Evolutionary conservation across 768 basidiomycete genomes (phyloP).

Genomic region (Lactifluus piperatus): DNA sequence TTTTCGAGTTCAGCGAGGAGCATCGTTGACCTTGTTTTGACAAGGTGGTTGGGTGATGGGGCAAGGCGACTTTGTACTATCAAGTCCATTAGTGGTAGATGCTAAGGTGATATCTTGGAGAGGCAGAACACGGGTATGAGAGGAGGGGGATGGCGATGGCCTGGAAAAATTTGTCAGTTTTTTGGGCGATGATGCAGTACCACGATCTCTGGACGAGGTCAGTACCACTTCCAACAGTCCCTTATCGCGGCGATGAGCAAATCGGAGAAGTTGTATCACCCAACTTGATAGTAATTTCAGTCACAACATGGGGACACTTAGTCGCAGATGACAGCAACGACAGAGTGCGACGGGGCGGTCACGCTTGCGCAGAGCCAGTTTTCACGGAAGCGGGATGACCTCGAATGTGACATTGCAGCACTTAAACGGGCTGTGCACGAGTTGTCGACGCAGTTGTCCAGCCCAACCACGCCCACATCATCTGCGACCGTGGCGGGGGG

Average conservation of each 20-base stretch:
- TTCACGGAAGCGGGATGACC: too few relatives aligned
- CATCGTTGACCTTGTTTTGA: slow-evolving; percentile 14
- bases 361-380: too few relatives aligned
- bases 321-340: too few relatives aligned
- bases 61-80: slow-evolving; percentile 7
- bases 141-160: background rate
- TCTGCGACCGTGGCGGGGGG: too few relatives aligned
- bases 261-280: slow-evolving; percentile 16
- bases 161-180: slow-evolving; percentile 5
- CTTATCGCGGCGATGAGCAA: background rate
- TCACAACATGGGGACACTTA: background rate
- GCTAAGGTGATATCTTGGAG: slow-evolving; percentile 1
- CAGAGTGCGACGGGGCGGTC: too few relatives aligned
- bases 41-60: background rate
- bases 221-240: too few relatives aligned
- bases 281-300: slow-evolving; percentile 1
- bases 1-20: slow-evolving; percentile 39
- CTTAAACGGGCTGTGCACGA: too few relatives aligned
- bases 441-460: too few relatives aligned
- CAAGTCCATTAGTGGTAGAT: background rate
- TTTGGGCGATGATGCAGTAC: too few relatives aligned
- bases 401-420: too few relatives aligned
- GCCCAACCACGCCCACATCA: too few relatives aligned
- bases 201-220: too few relatives aligned
- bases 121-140: background rate